Base-by-base conservation (phyloP, 768 basidiomycete genomes). In the Agrocybe praecox region DNA sequence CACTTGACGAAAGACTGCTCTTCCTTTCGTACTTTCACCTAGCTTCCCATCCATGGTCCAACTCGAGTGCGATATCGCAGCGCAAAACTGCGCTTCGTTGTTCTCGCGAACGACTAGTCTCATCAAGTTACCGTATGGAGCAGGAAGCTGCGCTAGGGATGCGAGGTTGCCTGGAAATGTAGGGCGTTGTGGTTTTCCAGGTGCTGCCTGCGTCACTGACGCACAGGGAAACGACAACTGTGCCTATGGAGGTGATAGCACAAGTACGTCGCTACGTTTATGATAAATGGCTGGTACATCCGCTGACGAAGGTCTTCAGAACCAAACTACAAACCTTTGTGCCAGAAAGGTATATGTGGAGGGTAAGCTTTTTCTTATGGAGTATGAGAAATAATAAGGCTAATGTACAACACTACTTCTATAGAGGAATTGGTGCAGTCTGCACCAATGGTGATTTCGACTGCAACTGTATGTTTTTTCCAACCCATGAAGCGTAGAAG, bases 151-250 rank as follows among this genome's bases (percentile, higher is more conserved):
- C 34, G 59, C 56, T 18, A 29, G 59, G n/a, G 59, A 60, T 43
- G n/a, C 42, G 15, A 34, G 59, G 42, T 26, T 60, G 45, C 36
- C 43, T n/a, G 59, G 59, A 22, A 56, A 52, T 23, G 40, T 60
- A 15, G 59, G 59, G 2, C 26, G 59, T 33, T 60, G 59, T 36
- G 59, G 59, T 17, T 60, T 55, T 18, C 59, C 59, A 12, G 59
- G 59, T 2, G 59, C 59, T 8, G 40, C 44, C 6, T 60, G 59
- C 33, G 40, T 48, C 2, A 22, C 51, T 1, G 46, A 60, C 23
- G 12, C 45, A 3, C 12, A 43, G 6, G 59, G 59, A 21, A 52
- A 56, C 22, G 59, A 60, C 43, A 60, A 60, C 43, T 60, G 59
- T 52, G 59, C 58, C 12, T 46, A 53, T 22, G 55, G 55, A 33